A percentile compares a stretch with the other conserved stretches of the same genome.
Conservation (phyloP, 768 basidiomycete species). For the Kwoniella heveanensis region DNA sequence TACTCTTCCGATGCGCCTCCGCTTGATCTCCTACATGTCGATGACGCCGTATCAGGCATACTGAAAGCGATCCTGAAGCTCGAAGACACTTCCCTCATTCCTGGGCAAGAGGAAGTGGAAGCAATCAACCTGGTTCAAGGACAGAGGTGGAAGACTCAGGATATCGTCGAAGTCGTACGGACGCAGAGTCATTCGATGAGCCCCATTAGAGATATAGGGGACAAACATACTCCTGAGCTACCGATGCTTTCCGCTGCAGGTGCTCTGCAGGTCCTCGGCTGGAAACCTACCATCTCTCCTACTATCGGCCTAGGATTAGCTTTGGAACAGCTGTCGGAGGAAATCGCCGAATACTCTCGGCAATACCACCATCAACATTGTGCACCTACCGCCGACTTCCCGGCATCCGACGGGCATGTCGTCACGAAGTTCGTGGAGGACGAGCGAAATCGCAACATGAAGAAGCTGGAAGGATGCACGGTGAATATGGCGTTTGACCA, state of each 20-base stretch:
- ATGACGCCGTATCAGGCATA: slow-evolving; percentile 50
- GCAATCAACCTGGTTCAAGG: slow-evolving; percentile 49
- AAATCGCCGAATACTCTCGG: slow-evolving; percentile 35
- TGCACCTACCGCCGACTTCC: slow-evolving; percentile 23
- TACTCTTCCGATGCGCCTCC: slow-evolving; percentile 38
- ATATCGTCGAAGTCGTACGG: slow-evolving; percentile 47
- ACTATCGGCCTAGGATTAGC: slow-evolving; percentile 42
- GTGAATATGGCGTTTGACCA: slow-evolving; percentile 51
- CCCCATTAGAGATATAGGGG: slow-evolving; percentile 43
- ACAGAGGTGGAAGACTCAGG: slow-evolving; percentile 28
- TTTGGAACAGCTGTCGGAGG: slow-evolving; percentile 28
- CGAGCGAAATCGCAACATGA: slow-evolving; percentile 42
- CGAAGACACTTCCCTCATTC: not conserved
- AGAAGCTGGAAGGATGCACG: slow-evolving; percentile 48
- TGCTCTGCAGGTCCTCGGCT: slow-evolving; percentile 37
- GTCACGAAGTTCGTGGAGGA: slow-evolving; percentile 26
- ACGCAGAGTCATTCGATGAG: slow-evolving; percentile 42
- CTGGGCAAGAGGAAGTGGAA: slow-evolving; percentile 14
- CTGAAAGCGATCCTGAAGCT: slow-evolving; percentile 35
- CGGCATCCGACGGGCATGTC: slow-evolving; percentile 2
- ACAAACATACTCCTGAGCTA: slow-evolving; percentile 15
- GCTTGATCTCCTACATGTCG: slow-evolving; percentile 46
- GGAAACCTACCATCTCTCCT: slow-evolving; percentile 39
- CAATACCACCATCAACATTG: slow-evolving; percentile 35
- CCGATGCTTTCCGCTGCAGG: slow-evolving; percentile 23